Evolutionary conservation across 768 basidiomycete species (phyloP).

Genomic region (Rhizopogon salebrosus): DNA sequence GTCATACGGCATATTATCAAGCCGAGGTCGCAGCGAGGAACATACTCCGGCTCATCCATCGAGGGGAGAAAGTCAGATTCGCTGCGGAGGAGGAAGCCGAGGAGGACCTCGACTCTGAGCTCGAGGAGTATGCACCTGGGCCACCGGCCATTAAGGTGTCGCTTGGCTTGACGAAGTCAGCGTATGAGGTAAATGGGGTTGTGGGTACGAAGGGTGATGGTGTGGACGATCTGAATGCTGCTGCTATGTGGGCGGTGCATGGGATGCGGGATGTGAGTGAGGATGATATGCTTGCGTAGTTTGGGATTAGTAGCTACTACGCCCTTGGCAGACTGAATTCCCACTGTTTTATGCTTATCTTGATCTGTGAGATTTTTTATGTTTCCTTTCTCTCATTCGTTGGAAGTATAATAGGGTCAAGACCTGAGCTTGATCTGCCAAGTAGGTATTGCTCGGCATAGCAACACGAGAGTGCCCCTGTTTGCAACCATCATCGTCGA

Average conservation of each 20-base stretch:
- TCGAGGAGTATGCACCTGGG: constrained; percentile 43
- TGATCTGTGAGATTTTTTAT: too few species aligned
- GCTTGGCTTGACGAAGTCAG: constrained; percentile 46
- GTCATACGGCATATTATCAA: constrained; percentile 52
- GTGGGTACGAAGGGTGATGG: constrained; percentile 41
- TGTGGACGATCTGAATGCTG: constrained; percentile 43
- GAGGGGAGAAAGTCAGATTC: constrained; percentile 7
- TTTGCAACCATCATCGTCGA: too few species aligned
- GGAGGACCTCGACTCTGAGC: not conserved
- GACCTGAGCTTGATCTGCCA: too few species aligned
- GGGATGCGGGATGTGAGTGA: constrained; percentile 36
- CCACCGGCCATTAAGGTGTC: constrained; percentile 57
- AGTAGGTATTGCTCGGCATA: too few species aligned
- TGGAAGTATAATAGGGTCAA: too few species aligned
- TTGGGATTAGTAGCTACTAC: not conserved
- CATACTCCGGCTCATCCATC: constrained; percentile 38
- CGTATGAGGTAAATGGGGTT: constrained; percentile 42
- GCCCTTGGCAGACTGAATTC: too few species aligned
- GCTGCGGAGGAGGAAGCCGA: not conserved
- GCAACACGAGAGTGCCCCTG: too few species aligned
- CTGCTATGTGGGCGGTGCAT: constrained; percentile 40
- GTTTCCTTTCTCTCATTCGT: too few species aligned
- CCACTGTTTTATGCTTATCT: too few species aligned
- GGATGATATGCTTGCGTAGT: constrained; percentile 20
- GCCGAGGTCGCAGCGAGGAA: constrained; percentile 51